Conservation (phyloP, 1,284 basidiomycete genomes). For the Puccinia novopanici region DNA sequence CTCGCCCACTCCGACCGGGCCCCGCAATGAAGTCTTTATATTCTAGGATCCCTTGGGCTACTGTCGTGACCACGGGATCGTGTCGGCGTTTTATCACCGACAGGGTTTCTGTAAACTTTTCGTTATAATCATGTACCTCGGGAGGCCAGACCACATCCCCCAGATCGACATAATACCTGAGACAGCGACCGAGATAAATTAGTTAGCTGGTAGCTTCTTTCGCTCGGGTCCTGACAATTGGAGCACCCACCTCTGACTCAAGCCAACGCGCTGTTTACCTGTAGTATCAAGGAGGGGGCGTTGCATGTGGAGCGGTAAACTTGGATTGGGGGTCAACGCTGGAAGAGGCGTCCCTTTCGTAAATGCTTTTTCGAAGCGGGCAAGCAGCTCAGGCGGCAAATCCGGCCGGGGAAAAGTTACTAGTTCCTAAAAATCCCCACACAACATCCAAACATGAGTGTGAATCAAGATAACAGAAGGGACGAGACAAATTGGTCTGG, state of each 20-base stretch:
- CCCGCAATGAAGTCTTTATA: slow-evolving; percentile 64
- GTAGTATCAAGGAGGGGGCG: slow-evolving; percentile 45
- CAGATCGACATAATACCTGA: slow-evolving; percentile 79
- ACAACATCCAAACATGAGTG: slow-evolving; percentile 1
- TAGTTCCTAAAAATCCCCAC: slow-evolving; percentile 69
- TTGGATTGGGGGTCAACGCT: slow-evolving; percentile 72
- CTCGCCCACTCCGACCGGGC: slow-evolving; percentile 51
- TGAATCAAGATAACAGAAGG: neutral
- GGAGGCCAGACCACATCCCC: slow-evolving; percentile 79
- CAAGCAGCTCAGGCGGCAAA: slow-evolving; percentile 70
- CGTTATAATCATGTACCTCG: slow-evolving; percentile 91
- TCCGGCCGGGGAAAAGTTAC: slow-evolving; percentile 77
- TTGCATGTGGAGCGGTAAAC: slow-evolving; percentile 61
- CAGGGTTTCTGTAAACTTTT: slow-evolving; percentile 80
- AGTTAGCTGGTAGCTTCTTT: slow-evolving; percentile 56
- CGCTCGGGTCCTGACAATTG: slow-evolving; percentile 47
- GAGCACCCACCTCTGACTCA: slow-evolving; percentile 36
- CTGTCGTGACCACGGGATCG: slow-evolving; percentile 95
- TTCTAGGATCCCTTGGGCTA: slow-evolving; percentile 76
- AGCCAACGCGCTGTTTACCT: slow-evolving; percentile 34
- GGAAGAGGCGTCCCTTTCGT: slow-evolving; percentile 63
- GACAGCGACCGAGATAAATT: slow-evolving; percentile 59
- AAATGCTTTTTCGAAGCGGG: slow-evolving; percentile 63
- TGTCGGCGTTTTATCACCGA: slow-evolving; percentile 91
- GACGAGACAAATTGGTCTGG: neutral